Base-by-base conservation (phyloP, 495 filamentous ascomycete species). In the Aspergillus hancockii region DNA sequence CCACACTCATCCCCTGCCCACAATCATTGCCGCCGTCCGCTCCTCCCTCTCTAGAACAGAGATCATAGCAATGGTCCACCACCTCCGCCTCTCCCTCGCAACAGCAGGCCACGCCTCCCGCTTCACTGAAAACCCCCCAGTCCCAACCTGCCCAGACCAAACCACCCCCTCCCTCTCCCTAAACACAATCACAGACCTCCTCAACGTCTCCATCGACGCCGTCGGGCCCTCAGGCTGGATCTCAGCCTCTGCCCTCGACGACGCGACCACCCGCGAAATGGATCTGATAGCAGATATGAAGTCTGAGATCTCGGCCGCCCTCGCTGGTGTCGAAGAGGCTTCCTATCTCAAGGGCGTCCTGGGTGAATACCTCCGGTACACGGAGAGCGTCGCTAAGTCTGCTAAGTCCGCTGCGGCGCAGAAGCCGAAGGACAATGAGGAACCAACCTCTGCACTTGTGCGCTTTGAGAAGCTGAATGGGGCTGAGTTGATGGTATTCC, bases 161-260 rank as follows among this genome's bases (percentile, higher is more conserved):
- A 79, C 82, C 5, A 75, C 78, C 1, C 82, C 52, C 61, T 69
- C 54, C 64, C 85, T 67, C 67, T 81, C 52, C 71, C 83, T 62
- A 21, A 78, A 83, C 38, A 82, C 75, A 12, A 83, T 82, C 67
- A 81, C 83, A 31, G 82, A 86, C 54, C 74, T 95, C 8, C 80
- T 96, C 34, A 88, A 83, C 65, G 85, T 87, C 61, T 86, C 90
- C 41, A 79, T 96, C 10, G 92, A 97, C 74, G 86, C 90, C 10
- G 82, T 96, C n/a, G 91, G 92, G 10, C 80, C 89, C 18, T 87
- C 83, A 13, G 90, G 91, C 30, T 97, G 90, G 90, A 83, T 96
- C 52, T 76, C 85, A 8, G 85, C 84, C 36, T 79, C 81, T 30
- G 71, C 79, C 5, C 62, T 80, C n/a, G 72, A 76, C 7, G 77